Percentiles rank a stretch among this genome's conserved stretches.
Conservation (phyloP, 2,329 filamentous ascomycete genomes). For the Monosporascus cannonballus region DNA sequence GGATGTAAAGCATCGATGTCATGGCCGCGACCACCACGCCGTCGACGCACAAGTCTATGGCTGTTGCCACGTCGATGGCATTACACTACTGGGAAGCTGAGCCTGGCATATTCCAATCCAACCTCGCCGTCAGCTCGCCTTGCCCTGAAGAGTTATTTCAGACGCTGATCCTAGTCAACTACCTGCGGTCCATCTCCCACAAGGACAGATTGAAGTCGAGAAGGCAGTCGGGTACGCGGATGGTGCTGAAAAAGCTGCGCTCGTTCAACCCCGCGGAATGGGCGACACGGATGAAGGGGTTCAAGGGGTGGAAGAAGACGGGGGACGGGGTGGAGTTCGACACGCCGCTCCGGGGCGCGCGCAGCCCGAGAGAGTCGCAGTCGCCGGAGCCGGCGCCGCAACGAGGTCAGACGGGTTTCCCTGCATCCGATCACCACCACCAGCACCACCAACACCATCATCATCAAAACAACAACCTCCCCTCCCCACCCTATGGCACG, state of each 20-base stretch:
- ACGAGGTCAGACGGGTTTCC: not conserved
- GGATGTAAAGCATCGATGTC: constrained; percentile 7
- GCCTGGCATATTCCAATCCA: constrained; percentile 8
- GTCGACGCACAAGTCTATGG: constrained; percentile 8
- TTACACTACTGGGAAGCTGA: constrained; percentile 8
- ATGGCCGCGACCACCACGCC: constrained; percentile 9
- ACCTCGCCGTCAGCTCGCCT: constrained; percentile 9
- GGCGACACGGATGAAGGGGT: constrained; percentile 9
- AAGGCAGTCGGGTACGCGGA: constrained; percentile 7
- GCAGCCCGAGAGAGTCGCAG: not conserved
- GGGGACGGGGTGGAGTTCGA: constrained; percentile 11
- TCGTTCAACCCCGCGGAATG: constrained; percentile 7
- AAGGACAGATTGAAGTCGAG: constrained; percentile 1
- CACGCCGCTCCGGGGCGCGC: not conserved
- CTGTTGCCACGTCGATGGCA: constrained; percentile 7
- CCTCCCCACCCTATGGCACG: not conserved
- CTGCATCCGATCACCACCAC: not conserved
- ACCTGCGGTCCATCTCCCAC: constrained; percentile 7
- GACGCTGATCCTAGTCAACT: constrained; percentile 9
- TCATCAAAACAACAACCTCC: not conserved
- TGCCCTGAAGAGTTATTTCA: constrained; percentile 11
- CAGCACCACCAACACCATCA: not conserved
- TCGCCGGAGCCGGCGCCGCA: not conserved
- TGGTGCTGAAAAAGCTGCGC: constrained; percentile 7
- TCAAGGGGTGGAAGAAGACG: constrained; percentile 8